phyloP scores from a whole-genome alignment of 2,329 filamentous ascomycete genomes.

The Exophiala lecanii-corni region DNA sequence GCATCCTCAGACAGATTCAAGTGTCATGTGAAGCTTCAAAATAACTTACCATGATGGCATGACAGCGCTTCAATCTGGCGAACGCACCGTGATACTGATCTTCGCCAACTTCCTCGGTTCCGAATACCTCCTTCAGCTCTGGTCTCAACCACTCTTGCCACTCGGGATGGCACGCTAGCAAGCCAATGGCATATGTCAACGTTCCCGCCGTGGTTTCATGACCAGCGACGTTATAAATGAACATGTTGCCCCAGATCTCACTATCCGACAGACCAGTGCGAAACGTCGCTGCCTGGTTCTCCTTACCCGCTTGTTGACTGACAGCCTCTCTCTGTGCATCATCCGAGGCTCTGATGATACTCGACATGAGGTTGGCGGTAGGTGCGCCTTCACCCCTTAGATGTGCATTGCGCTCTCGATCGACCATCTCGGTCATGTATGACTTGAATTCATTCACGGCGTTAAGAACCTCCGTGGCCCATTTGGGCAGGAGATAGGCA shows the following conservation, averaged over 20 bases:
- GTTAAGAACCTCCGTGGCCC: conserved; percentile 11
- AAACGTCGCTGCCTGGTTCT: not conserved
- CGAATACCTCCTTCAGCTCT: conserved; percentile 6
- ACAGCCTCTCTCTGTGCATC: conserved; percentile 1
- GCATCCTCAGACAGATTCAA: not conserved
- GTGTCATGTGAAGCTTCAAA: not conserved
- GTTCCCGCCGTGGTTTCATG: conserved; percentile 28
- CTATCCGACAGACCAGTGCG: conserved; percentile 30
- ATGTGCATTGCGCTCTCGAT: conserved; percentile 7
- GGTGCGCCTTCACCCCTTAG: conserved; percentile 3
- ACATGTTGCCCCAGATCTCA: conserved; percentile 42
- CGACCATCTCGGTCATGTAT: conserved; percentile 24
- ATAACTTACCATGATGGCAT: conserved; percentile 9
- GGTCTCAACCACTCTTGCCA: conserved; percentile 10
- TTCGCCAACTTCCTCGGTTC: not conserved
- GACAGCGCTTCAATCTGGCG: conserved; percentile 2
- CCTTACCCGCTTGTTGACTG: not conserved
- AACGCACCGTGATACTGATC: conserved; percentile 6
- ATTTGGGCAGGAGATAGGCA: conserved; percentile 12
- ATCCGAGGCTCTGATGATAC: conserved; percentile 21
- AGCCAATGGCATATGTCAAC: conserved; percentile 7
- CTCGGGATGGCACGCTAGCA: conserved; percentile 13
- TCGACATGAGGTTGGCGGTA: conserved; percentile 19
- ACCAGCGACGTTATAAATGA: conserved; percentile 43
- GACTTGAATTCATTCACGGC: conserved; percentile 21